These are phyloP conservation scores for Sugiyamaella japonica DNA, from an alignment of 1,139 yeast species.

Conservation along the genomic window DNA sequence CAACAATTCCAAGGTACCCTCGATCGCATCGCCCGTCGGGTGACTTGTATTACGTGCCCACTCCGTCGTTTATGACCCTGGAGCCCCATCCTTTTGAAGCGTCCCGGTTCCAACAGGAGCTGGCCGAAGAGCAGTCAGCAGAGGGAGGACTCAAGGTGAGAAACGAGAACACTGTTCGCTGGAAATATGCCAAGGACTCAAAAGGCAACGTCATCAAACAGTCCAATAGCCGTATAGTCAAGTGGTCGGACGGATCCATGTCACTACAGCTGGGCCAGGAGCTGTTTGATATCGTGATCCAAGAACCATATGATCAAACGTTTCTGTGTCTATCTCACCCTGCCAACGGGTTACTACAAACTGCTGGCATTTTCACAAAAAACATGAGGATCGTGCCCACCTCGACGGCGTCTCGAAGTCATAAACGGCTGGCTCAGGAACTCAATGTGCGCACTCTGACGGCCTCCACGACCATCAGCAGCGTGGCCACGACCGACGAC, in stretches of 20 bases:
- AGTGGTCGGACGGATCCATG: slow-evolving; percentile 91
- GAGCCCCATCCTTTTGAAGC: slow-evolving; percentile 91
- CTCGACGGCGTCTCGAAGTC: slow-evolving; percentile 79
- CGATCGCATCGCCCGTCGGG: slow-evolving; percentile 44
- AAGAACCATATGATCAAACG: slow-evolving; percentile 66
- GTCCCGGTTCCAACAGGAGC: slow-evolving; percentile 51
- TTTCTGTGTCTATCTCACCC: slow-evolving; percentile 72
- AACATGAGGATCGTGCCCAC: slow-evolving; percentile 81
- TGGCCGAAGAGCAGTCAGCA: slow-evolving; percentile 43
- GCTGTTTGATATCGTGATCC: slow-evolving; percentile 70
- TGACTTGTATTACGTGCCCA: slow-evolving; percentile 48
- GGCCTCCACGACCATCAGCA: slow-evolving; percentile 56
- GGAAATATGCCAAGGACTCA: slow-evolving; percentile 79
- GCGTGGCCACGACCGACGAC: slow-evolving; percentile 78
- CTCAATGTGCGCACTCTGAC: slow-evolving; percentile 63
- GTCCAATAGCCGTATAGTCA: slow-evolving; percentile 83
- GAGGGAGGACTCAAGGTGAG: slow-evolving; percentile 51
- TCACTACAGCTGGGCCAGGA: slow-evolving; percentile 87
- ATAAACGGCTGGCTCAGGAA: slow-evolving; percentile 74
- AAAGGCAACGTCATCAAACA: slow-evolving; percentile 67
- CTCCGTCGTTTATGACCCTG: slow-evolving; percentile 79
- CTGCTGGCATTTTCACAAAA: slow-evolving; percentile 46
- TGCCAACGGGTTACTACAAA: slow-evolving; percentile 68
- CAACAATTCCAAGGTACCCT: slow-evolving; percentile 76
- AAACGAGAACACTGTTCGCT: slow-evolving; percentile 80